phyloP scores from a whole-genome alignment of 495 filamentous ascomycete species.

The Aspergillus cristatus region DNA sequence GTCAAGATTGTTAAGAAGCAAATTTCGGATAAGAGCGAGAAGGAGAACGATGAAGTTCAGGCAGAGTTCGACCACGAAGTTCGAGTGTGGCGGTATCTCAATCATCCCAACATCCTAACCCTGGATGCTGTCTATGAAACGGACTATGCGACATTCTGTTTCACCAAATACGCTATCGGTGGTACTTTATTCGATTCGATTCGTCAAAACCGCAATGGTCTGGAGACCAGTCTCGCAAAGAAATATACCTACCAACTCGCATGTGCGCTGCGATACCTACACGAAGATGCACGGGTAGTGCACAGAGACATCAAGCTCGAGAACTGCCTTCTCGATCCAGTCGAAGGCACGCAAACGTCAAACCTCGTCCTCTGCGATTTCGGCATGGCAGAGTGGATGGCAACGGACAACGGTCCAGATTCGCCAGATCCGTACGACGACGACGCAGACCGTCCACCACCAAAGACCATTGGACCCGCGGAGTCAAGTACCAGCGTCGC shows the following conservation, averaged over 20 bases:
- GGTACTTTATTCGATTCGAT: slow-evolving; percentile 66
- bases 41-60: slow-evolving; percentile 60
- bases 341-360: slow-evolving; percentile 37
- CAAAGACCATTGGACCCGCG: slow-evolving; percentile 44
- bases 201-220: slow-evolving; percentile 47
- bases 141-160: slow-evolving; percentile 64
- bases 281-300: slow-evolving; percentile 62
- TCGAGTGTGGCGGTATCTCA: slow-evolving; percentile 60
- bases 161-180: slow-evolving; percentile 57
- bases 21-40: slow-evolving; percentile 43
- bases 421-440: slow-evolving; percentile 42
- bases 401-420: slow-evolving; percentile 40
- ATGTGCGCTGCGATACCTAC: slow-evolving; percentile 60
- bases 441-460: slow-evolving; percentile 36
- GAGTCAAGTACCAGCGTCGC: slow-evolving; percentile 48
- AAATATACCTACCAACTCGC: slow-evolving; percentile 62
- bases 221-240: slow-evolving; percentile 44
- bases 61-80: slow-evolving; percentile 70
- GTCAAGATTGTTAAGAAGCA: slow-evolving; percentile 69
- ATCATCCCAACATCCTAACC: slow-evolving; percentile 55
- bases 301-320: slow-evolving; percentile 72
- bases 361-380: slow-evolving; percentile 65
- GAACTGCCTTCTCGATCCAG: slow-evolving; percentile 62
- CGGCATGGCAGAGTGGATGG: slow-evolving; percentile 65
- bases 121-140: slow-evolving; percentile 62